Percentiles rank a stretch among this genome's conserved stretches.
Evolutionary conservation across 2,329 filamentous ascomycete species (phyloP).

Genomic region (Aspergillus proliferans): DNA sequence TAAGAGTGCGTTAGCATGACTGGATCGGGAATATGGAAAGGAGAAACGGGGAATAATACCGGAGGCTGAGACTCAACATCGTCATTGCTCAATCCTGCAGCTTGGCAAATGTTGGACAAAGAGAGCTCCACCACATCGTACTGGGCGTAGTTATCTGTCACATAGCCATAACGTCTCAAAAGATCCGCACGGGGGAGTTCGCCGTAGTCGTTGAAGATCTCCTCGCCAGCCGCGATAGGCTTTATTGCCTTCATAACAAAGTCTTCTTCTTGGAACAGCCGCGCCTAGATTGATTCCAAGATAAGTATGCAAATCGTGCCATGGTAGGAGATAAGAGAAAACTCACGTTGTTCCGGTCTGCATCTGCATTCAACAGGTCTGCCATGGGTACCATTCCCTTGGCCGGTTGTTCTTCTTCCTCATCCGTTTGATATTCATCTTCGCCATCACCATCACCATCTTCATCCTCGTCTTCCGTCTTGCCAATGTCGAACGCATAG

Average conservation of each 20-base stretch:
- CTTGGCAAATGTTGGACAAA: constrained; percentile 50
- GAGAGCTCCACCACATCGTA: constrained; percentile 80
- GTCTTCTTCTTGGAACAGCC: constrained; percentile 54
- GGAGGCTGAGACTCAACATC: constrained; percentile 26
- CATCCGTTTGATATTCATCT: constrained; percentile 51
- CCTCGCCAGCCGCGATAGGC: constrained; percentile 62
- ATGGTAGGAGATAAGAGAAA: not conserved
- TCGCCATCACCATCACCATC: constrained; percentile 44
- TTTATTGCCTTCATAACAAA: constrained; percentile 68
- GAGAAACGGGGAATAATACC: constrained; percentile 14
- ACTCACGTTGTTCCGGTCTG: constrained; percentile 68
- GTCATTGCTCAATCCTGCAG: constrained; percentile 26
- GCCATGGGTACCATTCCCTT: constrained; percentile 90
- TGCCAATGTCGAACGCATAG: constrained; percentile 78
- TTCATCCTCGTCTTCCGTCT: constrained; percentile 52
- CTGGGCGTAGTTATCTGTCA: constrained; percentile 67
- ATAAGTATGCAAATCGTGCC: not conserved
- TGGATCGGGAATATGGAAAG: not conserved
- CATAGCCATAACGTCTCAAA: constrained; percentile 77
- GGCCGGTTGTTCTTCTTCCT: constrained; percentile 57
- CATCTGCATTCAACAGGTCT: constrained; percentile 84
- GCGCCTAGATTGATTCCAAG: constrained; percentile 36
- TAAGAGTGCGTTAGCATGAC: constrained; percentile 12
- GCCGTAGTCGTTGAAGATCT: constrained; percentile 86
- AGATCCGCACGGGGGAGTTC: constrained; percentile 76